These are phyloP conservation scores for Candida parachauliodes DNA, from an alignment of 805 yeast species.

Conservation along the genomic window DNA sequence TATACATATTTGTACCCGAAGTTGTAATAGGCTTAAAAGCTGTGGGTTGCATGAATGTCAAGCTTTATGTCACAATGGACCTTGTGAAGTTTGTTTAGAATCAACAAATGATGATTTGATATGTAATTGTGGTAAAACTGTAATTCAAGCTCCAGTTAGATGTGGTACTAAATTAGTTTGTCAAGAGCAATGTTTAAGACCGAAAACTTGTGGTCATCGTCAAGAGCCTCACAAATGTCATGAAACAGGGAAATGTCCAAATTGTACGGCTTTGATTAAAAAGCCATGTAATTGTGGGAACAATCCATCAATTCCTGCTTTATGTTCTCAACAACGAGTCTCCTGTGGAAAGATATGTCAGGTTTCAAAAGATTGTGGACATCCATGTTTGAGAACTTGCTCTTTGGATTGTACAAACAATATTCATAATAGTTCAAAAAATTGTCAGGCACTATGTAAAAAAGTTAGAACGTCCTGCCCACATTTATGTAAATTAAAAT, in stretches of 20 bases:
- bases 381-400: conserved; percentile 54
- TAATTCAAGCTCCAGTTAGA: conserved; percentile 76
- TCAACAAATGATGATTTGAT: conserved; percentile 74
- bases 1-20: conserved; percentile 65
- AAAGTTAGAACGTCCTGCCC: conserved; percentile 54
- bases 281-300: conserved; percentile 63
- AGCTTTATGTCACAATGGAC: conserved; percentile 73
- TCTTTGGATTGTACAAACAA: conserved; percentile 57
- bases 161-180: conserved; percentile 74
- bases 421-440: conserved; percentile 43
- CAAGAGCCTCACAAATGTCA: conserved; percentile 76
- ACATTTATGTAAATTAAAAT: conserved; percentile 58
- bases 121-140: conserved; percentile 78
- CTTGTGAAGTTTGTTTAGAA: conserved; percentile 77
- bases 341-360: conserved; percentile 52
- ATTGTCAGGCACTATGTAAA: conserved; percentile 61
- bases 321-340: conserved; percentile 65
- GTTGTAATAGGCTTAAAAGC: conserved; percentile 57
- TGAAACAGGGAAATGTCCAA: conserved; percentile 63
- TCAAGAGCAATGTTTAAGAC: conserved; percentile 58
- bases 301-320: conserved; percentile 48
- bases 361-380: conserved; percentile 36
- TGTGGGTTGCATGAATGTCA: conserved; percentile 67
- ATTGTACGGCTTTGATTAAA: conserved; percentile 60
- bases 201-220: conserved; percentile 64